A percentile compares a stretch with the other conserved stretches of the same genome.
Evolutionary conservation across 331 rosid genomes (phyloP).

Genomic region (Rosa hybrid): DNA sequence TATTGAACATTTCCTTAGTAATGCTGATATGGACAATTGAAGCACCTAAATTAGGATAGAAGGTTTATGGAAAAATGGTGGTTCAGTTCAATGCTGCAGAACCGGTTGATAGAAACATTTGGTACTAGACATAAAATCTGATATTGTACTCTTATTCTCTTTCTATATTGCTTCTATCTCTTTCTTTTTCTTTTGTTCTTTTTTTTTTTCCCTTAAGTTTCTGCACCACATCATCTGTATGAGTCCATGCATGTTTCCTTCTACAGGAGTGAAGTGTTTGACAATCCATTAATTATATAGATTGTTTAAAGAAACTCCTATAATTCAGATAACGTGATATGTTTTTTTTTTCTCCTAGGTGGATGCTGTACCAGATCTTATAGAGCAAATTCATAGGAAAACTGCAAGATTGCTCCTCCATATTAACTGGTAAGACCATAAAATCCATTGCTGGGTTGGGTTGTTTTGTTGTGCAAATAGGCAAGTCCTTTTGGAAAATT

Average conservation of each 20-base stretch:
- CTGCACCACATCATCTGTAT: not conserved
- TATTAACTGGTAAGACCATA: slow-evolving; percentile 78
- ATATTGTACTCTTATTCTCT: not conserved
- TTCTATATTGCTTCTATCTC: not conserved
- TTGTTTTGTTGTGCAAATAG: not conserved
- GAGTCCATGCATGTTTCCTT: not conserved
- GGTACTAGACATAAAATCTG: not conserved
- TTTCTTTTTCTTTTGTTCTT: not conserved
- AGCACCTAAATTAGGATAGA: not conserved
- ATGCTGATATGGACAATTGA: not conserved
- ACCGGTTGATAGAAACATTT: not conserved
- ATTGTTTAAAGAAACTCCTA: not conserved
- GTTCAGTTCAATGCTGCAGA: not conserved
- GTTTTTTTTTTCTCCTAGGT: slow-evolving; percentile 51
- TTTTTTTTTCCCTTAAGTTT: not conserved
- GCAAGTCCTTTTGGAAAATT: not conserved
- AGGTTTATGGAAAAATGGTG: not conserved
- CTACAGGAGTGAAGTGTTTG: not conserved
- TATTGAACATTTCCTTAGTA: not conserved
- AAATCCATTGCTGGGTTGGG: not conserved
- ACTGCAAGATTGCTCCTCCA: slow-evolving; percentile 82
- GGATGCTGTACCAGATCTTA: slow-evolving; percentile 94
- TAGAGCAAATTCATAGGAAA: slow-evolving; percentile 79
- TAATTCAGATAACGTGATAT: not conserved
- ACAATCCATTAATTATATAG: not conserved